Percentiles rank a stretch among this genome's conserved stretches.
Conservation (phyloP, 2,329 filamentous ascomycete species). For the Sporothrix phasma region DNA sequence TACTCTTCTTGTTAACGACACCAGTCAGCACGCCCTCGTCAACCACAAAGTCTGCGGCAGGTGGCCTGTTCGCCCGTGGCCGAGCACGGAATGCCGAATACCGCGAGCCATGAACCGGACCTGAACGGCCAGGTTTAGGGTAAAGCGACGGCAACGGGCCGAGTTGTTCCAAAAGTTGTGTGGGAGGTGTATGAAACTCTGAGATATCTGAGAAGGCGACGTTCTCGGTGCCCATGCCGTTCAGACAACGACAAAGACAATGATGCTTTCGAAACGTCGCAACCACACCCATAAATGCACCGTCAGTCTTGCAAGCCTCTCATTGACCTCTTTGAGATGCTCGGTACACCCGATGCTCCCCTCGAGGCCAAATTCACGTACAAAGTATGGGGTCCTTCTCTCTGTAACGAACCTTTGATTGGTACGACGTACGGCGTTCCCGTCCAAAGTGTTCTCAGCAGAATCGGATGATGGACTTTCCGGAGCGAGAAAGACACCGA, state of each 20-base stretch:
- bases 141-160: background rate
- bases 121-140: background rate
- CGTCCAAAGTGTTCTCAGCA: too few relatives aligned
- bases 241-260: background rate
- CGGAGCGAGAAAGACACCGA: background rate
- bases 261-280: background rate
- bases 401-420: too few relatives aligned
- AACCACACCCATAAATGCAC: too few relatives aligned
- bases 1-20: background rate
- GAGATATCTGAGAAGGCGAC: background rate
- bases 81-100: too few relatives aligned
- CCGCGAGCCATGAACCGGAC: background rate
- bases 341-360: background rate
- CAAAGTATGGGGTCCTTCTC: background rate
- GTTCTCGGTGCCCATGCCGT: background rate
- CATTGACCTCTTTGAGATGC: background rate
- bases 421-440: background rate
- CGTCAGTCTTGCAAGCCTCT: too few relatives aligned
- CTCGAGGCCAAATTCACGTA: background rate
- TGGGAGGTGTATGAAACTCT: background rate
- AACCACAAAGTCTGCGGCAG: background rate
- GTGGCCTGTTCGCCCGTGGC: background rate
- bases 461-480: slow-evolving; percentile 1
- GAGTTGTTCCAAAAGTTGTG: background rate
- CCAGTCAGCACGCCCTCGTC: background rate